Base-by-base conservation (phyloP, 2,329 filamentous ascomycete species). In the Fusarium drepaniforme region DNA sequence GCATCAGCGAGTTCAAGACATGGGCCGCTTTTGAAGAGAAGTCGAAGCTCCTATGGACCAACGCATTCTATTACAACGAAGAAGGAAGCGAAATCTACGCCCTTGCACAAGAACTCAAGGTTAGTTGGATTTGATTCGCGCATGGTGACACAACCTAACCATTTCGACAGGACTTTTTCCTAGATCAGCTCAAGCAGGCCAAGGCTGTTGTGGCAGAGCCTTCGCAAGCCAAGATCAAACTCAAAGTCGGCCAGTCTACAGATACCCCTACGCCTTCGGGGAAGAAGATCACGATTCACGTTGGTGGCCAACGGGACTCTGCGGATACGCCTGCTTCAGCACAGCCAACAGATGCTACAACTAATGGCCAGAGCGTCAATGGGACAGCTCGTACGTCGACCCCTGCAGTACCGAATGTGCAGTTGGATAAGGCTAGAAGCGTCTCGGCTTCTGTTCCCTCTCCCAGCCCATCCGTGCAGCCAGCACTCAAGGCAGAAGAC, bases 41-140 rank as follows among this genome's bases (percentile, higher is more conserved):
- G 79, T 88, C 94, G 15, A 93, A 92, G 78, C 88, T 94, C 63
- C 91, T 98, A 51, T 98, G 96, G 96, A 89, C 89, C 59, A 98
- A 98, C 82, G 95, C 95, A 0, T 93, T 92, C 79, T 93, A 93
- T 69, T 98, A 96, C 86, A 98, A 98, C 76, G 94, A 98, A 82
- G 95, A 98, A 80, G 94, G 93, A 5, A 98, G 96, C 79, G 93
- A 95, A 18, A 96, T 98, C 62, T 94, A 92, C 74, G 87, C 90
- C 25, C 86, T 97, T 71, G 94, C 95, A 1, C 90, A 92, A 59
- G 92, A 97, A 70, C 89, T 98, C 8, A 92, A 97, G 90, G 94
- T 94, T 85, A 59, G 78, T 77, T 15, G 11, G 6, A 8, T 16
- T 4, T 13, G 13, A 30, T 8, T 42, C 6, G 8, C 6, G 13